Evolutionary conservation across 2,329 filamentous ascomycete species (phyloP), one percentile per base, ranked within the genome.

Genomic region (Stachybotrys echinatus): DNA sequence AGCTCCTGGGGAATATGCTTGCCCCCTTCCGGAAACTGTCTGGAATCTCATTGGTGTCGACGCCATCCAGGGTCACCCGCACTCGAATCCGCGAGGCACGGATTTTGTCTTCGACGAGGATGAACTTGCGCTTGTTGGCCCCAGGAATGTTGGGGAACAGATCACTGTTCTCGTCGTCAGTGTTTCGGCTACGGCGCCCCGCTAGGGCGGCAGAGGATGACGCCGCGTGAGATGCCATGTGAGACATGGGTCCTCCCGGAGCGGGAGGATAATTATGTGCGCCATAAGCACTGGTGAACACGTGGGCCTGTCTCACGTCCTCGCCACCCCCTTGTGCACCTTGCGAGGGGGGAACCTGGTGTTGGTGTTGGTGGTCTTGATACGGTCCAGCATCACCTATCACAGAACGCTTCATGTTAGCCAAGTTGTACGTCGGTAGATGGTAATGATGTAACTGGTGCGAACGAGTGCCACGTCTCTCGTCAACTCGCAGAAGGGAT

Each of bases 11-110:
- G 62, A 86, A 97, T 2, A 97, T 92, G 10, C 89, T 90, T 60
- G 92, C 92, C 49, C 82, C 84, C 71, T 91, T 91, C 57, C 92
- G 88, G 73, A 96, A 96, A 17, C 89, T 94, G 67, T 97, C 92
- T 1, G 92, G 92, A 63, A 97, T 95, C 69, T 97, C 92, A 62
- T 92, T 87, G 74, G 94, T 95, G 65, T 96, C 88, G 59, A 96
- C 91, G 42, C 86, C 85, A 63, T 96, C 90, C n/a, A 99, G 83
- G 55, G 88, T 94, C 47, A 96, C 92, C 54, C 92, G 87, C 43
- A 97, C 92, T 17, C 92, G 85, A 2, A 96, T 85, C 40, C 91
- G 83, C 47, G 83, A 86, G 48, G 87, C 87, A 34, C 89, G 86
- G 54, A 91, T 87, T 48, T 83, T 85, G 66, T 97, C 92, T 57